Conservation (phyloP, 2,329 filamentous ascomycete species). For the Trichoderma sp. region DNA sequence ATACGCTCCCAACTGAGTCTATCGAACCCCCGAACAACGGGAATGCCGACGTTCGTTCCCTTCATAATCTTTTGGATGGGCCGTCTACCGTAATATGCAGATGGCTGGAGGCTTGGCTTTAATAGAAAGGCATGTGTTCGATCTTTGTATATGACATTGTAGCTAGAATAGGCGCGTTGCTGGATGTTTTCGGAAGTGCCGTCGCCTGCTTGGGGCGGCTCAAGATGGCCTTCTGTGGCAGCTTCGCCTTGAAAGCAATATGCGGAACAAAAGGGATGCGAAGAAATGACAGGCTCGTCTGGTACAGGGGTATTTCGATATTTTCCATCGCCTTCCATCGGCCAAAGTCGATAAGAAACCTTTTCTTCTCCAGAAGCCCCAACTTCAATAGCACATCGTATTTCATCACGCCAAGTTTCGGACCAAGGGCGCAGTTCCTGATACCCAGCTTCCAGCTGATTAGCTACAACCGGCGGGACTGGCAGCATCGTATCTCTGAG, state of each 20-base stretch:
- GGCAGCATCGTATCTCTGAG: conserved; percentile 81
- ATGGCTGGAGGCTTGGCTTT: conserved; percentile 81
- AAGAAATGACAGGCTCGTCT: conserved; percentile 45
- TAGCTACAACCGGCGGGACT: conserved; percentile 79
- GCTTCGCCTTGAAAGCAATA: conserved; percentile 60
- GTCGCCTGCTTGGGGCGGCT: conserved; percentile 31
- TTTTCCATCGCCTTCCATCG: conserved; percentile 45
- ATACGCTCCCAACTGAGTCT: conserved; percentile 71
- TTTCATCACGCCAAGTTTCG: conserved; percentile 87
- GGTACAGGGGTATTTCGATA: conserved; percentile 23
- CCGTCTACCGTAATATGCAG: conserved; percentile 76
- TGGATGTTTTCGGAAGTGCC: conserved; percentile 42
- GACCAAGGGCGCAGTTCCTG: conserved; percentile 83
- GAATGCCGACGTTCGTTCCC: conserved; percentile 76
- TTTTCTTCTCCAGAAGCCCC: conserved; percentile 90
- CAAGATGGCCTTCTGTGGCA: conserved; percentile 52
- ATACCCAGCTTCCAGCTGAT: conserved; percentile 90
- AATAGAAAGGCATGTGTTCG: conserved; percentile 75
- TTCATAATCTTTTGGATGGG: conserved; percentile 84
- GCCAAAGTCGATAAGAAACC: conserved; percentile 80
- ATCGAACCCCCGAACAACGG: conserved; percentile 88
- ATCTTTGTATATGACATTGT: conserved; percentile 86
- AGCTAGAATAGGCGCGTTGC: conserved; percentile 64
- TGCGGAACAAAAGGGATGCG: conserved; percentile 58
- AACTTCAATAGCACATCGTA: conserved; percentile 86